Percentiles rank a stretch among this genome's conserved stretches.
Conservation (phyloP, 139 green algal species). For the Chlorella sp. region DNA sequence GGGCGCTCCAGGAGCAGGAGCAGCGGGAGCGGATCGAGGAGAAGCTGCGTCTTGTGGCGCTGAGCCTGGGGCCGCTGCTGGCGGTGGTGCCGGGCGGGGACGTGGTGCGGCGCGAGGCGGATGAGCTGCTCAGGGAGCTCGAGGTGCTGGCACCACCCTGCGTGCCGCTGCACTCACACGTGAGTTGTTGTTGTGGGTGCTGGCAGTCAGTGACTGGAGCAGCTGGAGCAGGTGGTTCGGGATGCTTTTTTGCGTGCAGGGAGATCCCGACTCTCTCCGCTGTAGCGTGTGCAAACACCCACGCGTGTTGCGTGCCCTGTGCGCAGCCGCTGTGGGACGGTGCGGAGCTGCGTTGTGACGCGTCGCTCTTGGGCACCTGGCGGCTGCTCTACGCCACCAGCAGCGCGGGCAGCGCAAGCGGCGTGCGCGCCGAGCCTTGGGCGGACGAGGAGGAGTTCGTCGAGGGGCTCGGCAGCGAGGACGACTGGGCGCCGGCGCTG, state of each 20-base stretch:
- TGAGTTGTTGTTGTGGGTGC: background rate
- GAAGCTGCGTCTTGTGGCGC: background rate
- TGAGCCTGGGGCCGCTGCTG: background rate
- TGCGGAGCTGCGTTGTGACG: no score
- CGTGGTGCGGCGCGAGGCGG: background rate
- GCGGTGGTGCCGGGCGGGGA: background rate
- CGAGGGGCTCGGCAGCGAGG: no score
- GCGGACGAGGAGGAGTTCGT: no score
- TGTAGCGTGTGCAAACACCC: background rate
- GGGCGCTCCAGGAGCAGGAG: no score
- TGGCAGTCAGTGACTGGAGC: background rate
- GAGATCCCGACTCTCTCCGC: no score
- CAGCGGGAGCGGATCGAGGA: no score
- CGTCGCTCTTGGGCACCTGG: no score
- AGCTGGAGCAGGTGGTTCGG: no score
- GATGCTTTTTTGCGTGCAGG: no score
- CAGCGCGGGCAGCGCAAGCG: no score
- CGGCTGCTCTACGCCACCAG: no score
- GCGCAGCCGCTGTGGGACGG: background rate
- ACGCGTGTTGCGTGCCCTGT: background rate
- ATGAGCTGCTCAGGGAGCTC: background rate
- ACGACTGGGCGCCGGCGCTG: background rate
- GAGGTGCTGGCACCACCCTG: background rate
- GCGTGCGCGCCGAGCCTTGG: no score
- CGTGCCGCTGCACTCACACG: background rate